These are phyloP conservation scores for Trichomonascus vanleenenianus DNA, from an alignment of 805 yeast species.

Conservation along the genomic window DNA sequence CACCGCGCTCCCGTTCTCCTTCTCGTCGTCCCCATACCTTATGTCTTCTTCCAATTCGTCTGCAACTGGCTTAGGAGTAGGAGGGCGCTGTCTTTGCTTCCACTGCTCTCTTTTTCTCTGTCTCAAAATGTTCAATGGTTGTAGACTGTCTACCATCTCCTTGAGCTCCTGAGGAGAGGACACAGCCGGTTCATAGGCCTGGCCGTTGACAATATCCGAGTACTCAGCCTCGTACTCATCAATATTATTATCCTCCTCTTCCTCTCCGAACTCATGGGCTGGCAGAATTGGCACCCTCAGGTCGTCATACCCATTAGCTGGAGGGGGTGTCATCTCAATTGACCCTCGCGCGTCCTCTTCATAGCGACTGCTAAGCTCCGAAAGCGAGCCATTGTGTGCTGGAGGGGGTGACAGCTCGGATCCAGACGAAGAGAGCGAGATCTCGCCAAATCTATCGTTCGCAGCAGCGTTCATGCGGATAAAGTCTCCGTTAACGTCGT, in stretches of 20 bases:
- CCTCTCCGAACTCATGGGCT: neutral
- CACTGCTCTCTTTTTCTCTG: neutral
- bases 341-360: neutral
- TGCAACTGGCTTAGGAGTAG: neutral
- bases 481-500: too few species aligned
- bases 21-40: neutral
- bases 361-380: neutral
- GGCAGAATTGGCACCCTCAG: conserved; percentile 1
- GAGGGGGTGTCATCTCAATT: neutral
- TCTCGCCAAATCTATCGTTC: too few species aligned
- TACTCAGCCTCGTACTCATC: conserved; percentile 2
- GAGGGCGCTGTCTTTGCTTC: neutral
- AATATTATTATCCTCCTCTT: neutral
- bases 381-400: too few species aligned
- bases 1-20: neutral
- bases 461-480: too few species aligned
- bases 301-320: neutral
- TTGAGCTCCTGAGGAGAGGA: too few species aligned
- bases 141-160: too few species aligned
- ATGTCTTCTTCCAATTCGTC: neutral
- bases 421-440: too few species aligned
- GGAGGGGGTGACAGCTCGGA: too few species aligned
- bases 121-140: neutral
- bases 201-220: neutral
- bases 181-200: neutral